Conservation (phyloP, 495 filamentous ascomycete genomes). For the Parathielavia appendiculata region DNA sequence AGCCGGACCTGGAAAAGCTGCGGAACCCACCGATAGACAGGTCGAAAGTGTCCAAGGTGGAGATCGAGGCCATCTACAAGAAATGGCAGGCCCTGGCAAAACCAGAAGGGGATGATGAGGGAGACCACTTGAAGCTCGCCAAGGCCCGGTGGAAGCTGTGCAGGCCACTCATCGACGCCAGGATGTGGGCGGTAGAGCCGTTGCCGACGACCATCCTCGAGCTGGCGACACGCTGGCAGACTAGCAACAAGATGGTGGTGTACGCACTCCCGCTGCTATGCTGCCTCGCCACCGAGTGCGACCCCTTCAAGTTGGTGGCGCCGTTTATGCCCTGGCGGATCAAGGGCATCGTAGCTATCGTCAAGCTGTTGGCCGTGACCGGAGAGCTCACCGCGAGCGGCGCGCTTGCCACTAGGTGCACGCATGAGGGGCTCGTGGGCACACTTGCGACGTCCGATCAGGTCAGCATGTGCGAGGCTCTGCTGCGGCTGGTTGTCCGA, state of each 20-base stretch:
- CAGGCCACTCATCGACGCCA: slow-evolving; percentile 32
- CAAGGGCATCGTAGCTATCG: slow-evolving; percentile 36
- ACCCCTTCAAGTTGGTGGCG: slow-evolving; percentile 33
- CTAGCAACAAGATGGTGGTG: slow-evolving; percentile 22
- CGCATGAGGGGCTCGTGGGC: slow-evolving; percentile 25
- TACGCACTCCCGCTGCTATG: slow-evolving; percentile 36
- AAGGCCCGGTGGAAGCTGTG: slow-evolving; percentile 35
- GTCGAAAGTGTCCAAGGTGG: slow-evolving; percentile 14
- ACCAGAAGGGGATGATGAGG: slow-evolving; percentile 8
- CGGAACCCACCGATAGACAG: slow-evolving; percentile 26
- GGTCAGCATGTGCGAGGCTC: slow-evolving; percentile 38
- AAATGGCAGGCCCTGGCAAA: slow-evolving; percentile 13
- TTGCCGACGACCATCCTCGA: slow-evolving; percentile 28
- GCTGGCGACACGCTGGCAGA: slow-evolving; percentile 25
- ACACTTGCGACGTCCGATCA: slow-evolving; percentile 34
- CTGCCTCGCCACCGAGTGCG: slow-evolving; percentile 34
- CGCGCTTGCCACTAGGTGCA: slow-evolving; percentile 16
- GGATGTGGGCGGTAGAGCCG: slow-evolving; percentile 41
- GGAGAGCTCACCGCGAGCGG: slow-evolving; percentile 23
- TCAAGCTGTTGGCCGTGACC: slow-evolving; percentile 35
- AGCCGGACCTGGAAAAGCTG: slow-evolving; percentile 23
- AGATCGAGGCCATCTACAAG: slow-evolving; percentile 26
- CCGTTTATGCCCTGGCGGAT: slow-evolving; percentile 38
- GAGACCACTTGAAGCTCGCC: slow-evolving; percentile 13
- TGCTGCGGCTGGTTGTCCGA: slow-evolving; percentile 34